Evolutionary conservation across 2,329 filamentous ascomycete genomes (phyloP).

Genomic region (Fusarium aywerte): DNA sequence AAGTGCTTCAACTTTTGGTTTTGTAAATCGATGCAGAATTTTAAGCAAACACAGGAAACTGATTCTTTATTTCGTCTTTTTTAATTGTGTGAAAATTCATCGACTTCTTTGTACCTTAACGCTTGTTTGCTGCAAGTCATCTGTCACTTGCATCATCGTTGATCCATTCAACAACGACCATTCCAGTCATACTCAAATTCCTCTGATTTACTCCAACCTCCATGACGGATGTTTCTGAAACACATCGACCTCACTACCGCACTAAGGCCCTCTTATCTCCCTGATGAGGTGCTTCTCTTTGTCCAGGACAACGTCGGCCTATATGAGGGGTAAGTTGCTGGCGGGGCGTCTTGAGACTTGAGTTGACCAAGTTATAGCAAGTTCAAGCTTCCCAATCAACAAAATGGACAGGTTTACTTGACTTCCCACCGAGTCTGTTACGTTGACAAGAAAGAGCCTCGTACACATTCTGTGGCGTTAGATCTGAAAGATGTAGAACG

Average conservation of each 20-base stretch:
- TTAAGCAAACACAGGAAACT: slow-evolving; percentile 1
- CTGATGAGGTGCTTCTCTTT: slow-evolving; percentile 94
- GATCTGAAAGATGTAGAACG: slow-evolving; percentile 92
- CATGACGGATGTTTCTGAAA: slow-evolving; percentile 95
- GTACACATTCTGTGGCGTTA: slow-evolving; percentile 84
- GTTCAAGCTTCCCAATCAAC: slow-evolving; percentile 92
- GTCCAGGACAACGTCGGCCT: slow-evolving; percentile 97
- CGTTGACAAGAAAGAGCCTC: slow-evolving; percentile 86
- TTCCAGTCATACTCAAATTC: neutral
- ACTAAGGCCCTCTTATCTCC: slow-evolving; percentile 88
- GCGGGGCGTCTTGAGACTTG: neutral
- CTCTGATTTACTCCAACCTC: slow-evolving; percentile 44
- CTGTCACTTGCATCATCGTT: slow-evolving; percentile 38
- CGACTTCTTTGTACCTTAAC: neutral
- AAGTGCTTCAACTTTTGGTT: slow-evolving; percentile 6
- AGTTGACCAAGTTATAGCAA: slow-evolving; percentile 68
- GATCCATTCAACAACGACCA: slow-evolving; percentile 9
- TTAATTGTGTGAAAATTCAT: neutral
- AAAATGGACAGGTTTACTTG: slow-evolving; percentile 95
- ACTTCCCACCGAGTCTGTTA: slow-evolving; percentile 97
- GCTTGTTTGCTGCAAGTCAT: slow-evolving; percentile 26
- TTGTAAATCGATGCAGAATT: neutral
- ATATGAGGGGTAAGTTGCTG: slow-evolving; percentile 85
- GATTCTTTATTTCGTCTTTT: neutral
- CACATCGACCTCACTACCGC: slow-evolving; percentile 95